Base-by-base conservation (phyloP, 352 stramenopile genomes). In the Phytopythium oedochilum region DNA sequence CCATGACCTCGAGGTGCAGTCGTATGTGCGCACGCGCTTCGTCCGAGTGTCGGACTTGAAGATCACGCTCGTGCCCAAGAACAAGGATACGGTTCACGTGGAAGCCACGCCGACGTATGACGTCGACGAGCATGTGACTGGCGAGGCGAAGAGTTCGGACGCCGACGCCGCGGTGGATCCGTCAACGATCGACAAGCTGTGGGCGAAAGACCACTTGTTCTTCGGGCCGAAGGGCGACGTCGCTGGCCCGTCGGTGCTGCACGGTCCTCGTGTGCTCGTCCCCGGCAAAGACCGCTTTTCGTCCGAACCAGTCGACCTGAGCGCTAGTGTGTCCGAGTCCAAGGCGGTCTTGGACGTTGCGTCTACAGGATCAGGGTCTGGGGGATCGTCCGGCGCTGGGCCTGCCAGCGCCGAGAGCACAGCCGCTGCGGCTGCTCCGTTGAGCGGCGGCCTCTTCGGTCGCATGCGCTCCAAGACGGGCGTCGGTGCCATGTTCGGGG, bases 211-310 rank as follows among this genome's bases (percentile, higher is more conserved):
- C 15, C 79, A 90, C 49, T 59, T 87, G 26, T 88, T 88, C 35
- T 88, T 85, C 46, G 79, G 77, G 0, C 77, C 77, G 1, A 86
- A 88, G 63, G 78, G 64, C 32, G 79, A 88, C 29, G 66, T 73
- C 0, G 73, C 77, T 11, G 83, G 73, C 25, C 64, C 70, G 2
- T 83, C 71, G 17, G 79, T 90, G 49, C 75, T 90, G 14, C 79
- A 90, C 38, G 64, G 60, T 3, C 64, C 60, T 29, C 71, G 76
- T 18, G 58, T 59, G 15, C 44, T 85, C 8, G 53, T 64, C 39
- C 22, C 59, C 10, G 63, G 61, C 10, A 79, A 79, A 35, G 75
- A 84, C 54, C 58, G 66, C 2, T 90, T 88, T 49, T 70, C 64
- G 2, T 87, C 75, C 2, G 75, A 87, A 17, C 75, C 79, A 4